Percentiles rank a stretch among this genome's conserved stretches.
Conservation (phyloP, 805 yeast genomes). For the Zygosaccharomyces lentus region DNA sequence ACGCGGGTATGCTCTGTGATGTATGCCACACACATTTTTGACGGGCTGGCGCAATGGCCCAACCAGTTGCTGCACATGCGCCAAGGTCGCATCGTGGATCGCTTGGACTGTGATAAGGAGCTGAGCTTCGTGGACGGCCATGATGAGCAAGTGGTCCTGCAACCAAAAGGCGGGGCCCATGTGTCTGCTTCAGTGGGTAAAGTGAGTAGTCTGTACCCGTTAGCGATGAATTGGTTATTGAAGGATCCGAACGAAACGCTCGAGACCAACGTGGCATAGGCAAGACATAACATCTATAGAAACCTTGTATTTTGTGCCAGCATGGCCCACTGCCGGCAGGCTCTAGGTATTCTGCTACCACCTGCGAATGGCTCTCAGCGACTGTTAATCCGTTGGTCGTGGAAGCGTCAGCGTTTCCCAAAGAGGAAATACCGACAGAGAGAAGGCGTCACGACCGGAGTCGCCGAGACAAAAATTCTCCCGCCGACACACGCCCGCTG, state of each 20-base stretch:
- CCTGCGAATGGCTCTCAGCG: no score
- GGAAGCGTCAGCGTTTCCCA: background rate
- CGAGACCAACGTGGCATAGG: constrained; percentile 6
- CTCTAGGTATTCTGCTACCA: no score
- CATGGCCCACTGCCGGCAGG: no score
- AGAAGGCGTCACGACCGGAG: no score
- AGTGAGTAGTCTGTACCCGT: constrained; percentile 60
- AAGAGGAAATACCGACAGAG: background rate
- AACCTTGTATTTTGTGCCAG: no score
- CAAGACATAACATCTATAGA: background rate
- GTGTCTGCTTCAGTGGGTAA: constrained; percentile 21
- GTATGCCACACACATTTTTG: constrained; percentile 95
- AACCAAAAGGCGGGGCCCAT: constrained; percentile 7
- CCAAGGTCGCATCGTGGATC: constrained; percentile 51
- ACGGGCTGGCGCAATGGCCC: constrained; percentile 91
- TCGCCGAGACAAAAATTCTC: no score
- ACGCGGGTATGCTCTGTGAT: constrained; percentile 69
- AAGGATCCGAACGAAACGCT: constrained; percentile 21
- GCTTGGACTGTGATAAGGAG: constrained; percentile 34
- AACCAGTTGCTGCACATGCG: constrained; percentile 74
- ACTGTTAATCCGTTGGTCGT: background rate
- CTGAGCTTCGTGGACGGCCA: constrained; percentile 29
- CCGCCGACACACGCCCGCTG: no score
- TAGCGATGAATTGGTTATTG: constrained; percentile 63
- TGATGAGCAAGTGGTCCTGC: constrained; percentile 12